Base-by-base conservation (phyloP, 176 grass and related monocot species). In the Cymbopogon citratus region DNA sequence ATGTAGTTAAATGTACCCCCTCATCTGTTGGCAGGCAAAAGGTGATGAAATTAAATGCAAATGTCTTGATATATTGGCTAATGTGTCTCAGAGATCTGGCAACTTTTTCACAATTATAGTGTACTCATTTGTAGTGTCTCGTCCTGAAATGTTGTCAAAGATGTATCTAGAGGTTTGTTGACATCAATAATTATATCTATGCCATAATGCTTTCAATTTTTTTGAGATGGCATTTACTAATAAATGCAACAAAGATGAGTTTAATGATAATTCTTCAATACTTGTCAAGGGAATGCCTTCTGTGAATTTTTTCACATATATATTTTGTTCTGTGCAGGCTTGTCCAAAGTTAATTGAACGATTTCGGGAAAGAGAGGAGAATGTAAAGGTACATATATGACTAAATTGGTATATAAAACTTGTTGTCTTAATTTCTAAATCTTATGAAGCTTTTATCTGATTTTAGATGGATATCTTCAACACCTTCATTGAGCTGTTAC, bases 381-480 rank as follows among this genome's bases (percentile, higher is more conserved):
- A 95, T 90, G 96, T 99, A 44, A 99, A 99, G 96, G 96, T 99
- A 88, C 61, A 69, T 33, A 38, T 13, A 59, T 75, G 57, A 5
- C 64, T 34, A 43, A 16, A 73, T 75, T 86, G 24, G 29, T 48
- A 66, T 75, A n/a, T 54, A 65, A 12, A 23, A 38, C 26, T 25
- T 36, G 61, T 10, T 80, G 23, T 66, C 24, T 52, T 83, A 45
- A 76, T 66, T 66, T n/a, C 76, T 45, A 71, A 87, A 88, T 83
- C 68, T 83, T 81, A 89, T 76, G 19, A 85, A 81, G 16, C 40
- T 90, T 81, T 64, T 56, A 24, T 71, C 61, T 74, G 39, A 81
- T 68, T 80, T 69, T 88, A 99, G 96, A 99, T 99, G 96, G 96
- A 99, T 74, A 90, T 99, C 54, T 95, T 99, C 75, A 99, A 93